Percentiles rank a stretch among this genome's conserved stretches.
phyloP scores from a whole-genome alignment of 257 asterid species.

The Scutellaria minor region DNA sequence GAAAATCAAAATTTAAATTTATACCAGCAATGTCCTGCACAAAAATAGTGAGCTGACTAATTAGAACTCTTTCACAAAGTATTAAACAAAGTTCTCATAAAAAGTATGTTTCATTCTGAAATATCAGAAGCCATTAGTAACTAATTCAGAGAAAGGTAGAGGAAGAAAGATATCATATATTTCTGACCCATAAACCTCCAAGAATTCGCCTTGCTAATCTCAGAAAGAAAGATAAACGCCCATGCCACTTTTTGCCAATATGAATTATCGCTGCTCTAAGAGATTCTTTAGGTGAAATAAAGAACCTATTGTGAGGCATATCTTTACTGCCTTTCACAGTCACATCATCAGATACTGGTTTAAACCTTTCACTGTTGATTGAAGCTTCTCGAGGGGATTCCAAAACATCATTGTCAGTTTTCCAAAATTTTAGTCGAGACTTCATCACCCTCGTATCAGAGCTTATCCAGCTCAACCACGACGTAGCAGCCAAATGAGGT shows the following conservation, averaged over 20 bases:
- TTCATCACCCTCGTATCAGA: slow-evolving; percentile 50
- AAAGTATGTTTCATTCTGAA: slow-evolving; percentile 17
- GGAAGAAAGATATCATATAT: slow-evolving; percentile 16
- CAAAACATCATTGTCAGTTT: slow-evolving; percentile 49
- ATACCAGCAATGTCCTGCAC: slow-evolving; percentile 94
- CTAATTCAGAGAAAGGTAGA: slow-evolving; percentile 26
- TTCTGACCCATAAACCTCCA: slow-evolving; percentile 94
- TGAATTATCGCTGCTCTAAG: slow-evolving; percentile 74
- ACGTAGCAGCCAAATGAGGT: slow-evolving; percentile 42
- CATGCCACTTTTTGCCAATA: slow-evolving; percentile 84
- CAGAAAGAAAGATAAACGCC: slow-evolving; percentile 76
- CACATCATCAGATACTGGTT: slow-evolving; percentile 51
- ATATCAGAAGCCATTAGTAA: slow-evolving; percentile 24
- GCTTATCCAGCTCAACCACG: slow-evolving; percentile 79
- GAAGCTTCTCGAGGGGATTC: slow-evolving; percentile 64
- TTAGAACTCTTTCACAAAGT: slow-evolving; percentile 8
- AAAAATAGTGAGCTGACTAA: slow-evolving; percentile 22
- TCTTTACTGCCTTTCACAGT: slow-evolving; percentile 58
- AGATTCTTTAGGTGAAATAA: slow-evolving; percentile 76
- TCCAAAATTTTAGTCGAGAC: slow-evolving; percentile 56
- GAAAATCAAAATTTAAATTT: slow-evolving; percentile 84
- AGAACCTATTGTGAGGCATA: slow-evolving; percentile 59
- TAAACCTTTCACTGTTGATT: slow-evolving; percentile 43
- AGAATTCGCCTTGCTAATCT: slow-evolving; percentile 74
- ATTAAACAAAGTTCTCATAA: slow-evolving; percentile 12